Evolutionary conservation across 768 basidiomycete species (phyloP).

Genomic region (Epithele typhae): DNA sequence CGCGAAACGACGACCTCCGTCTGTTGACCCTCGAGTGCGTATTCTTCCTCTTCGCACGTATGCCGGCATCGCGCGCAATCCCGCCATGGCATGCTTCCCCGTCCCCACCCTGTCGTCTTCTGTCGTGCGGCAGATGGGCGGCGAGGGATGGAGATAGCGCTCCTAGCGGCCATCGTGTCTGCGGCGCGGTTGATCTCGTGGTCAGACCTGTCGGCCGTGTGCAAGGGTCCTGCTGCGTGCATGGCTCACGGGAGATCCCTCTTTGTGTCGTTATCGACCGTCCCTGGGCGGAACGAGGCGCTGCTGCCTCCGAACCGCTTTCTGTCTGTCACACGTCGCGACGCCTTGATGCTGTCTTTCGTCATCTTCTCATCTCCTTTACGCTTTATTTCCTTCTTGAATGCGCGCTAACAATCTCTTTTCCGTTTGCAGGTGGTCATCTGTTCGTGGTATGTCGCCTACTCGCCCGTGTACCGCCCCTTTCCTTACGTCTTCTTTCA

Average conservation of each 20-base stretch:
- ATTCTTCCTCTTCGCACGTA: not conserved
- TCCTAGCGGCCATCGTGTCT: too few species aligned
- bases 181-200: too few species aligned
- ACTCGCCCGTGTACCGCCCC: not conserved
- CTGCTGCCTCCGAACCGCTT: too few species aligned
- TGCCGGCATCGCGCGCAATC: constrained; percentile 12
- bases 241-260: too few species aligned
- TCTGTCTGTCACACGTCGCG: too few species aligned
- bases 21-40: constrained; percentile 75
- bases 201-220: too few species aligned
- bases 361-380: too few species aligned
- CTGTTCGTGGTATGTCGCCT: constrained; percentile 59
- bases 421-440: constrained; percentile 58
- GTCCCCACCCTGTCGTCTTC: not conserved
- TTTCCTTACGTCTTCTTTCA: constrained; percentile 24
- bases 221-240: too few species aligned
- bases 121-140: not conserved
- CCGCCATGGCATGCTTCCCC: not conserved
- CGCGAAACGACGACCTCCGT: constrained; percentile 77
- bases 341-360: too few species aligned
- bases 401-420: constrained; percentile 6
- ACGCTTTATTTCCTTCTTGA: not conserved
- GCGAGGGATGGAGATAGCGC: too few species aligned
- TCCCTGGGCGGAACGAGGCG: too few species aligned
- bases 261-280: too few species aligned